Percentiles rank a stretch among this genome's conserved stretches.
Evolutionary conservation across 1,284 basidiomycete species (phyloP).

Genomic region (Wolfiporia cocos): DNA sequence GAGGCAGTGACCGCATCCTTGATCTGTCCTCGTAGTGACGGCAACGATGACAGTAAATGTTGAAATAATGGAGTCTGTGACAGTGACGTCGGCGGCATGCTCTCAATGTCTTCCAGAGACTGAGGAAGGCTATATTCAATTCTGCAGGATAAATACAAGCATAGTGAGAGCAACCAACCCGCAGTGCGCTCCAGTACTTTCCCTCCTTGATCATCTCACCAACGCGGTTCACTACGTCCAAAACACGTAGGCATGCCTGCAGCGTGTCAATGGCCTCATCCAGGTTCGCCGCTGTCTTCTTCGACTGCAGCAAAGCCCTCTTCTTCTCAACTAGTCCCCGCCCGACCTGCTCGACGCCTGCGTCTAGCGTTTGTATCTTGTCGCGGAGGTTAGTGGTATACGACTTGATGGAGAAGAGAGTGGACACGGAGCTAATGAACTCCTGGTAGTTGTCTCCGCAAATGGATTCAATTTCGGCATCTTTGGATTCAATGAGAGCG

Average conservation of each 20-base stretch:
- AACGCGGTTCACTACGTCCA: slow-evolving; percentile 94
- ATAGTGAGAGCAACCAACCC: slow-evolving; percentile 59
- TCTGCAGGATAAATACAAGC: slow-evolving; percentile 17
- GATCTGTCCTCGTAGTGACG: slow-evolving; percentile 84
- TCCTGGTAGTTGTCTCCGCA: slow-evolving; percentile 97
- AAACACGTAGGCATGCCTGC: slow-evolving; percentile 85
- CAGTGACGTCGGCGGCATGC: slow-evolving; percentile 84
- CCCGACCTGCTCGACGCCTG: slow-evolving; percentile 74
- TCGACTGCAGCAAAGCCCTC: slow-evolving; percentile 80
- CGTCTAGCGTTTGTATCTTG: slow-evolving; percentile 67
- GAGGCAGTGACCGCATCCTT: slow-evolving; percentile 92
- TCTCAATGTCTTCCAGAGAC: slow-evolving; percentile 93
- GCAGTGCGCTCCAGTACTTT: slow-evolving; percentile 94
- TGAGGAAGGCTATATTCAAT: slow-evolving; percentile 31
- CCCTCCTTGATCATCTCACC: slow-evolving; percentile 89
- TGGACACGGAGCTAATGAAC: slow-evolving; percentile 94
- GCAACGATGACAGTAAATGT: slow-evolving; percentile 87
- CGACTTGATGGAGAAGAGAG: slow-evolving; percentile 90
- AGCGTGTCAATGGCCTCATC: slow-evolving; percentile 95
- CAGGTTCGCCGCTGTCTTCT: slow-evolving; percentile 88
- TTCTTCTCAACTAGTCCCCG: slow-evolving; percentile 88
- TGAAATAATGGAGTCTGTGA: slow-evolving; percentile 93
- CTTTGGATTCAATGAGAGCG: slow-evolving; percentile 87
- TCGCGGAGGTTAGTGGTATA: slow-evolving; percentile 80
- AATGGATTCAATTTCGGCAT: slow-evolving; percentile 93